A percentile compares a stretch with the other conserved stretches of the same genome.
phyloP scores from a whole-genome alignment of 257 asterid genomes.

The Solanum sitiens region DNA sequence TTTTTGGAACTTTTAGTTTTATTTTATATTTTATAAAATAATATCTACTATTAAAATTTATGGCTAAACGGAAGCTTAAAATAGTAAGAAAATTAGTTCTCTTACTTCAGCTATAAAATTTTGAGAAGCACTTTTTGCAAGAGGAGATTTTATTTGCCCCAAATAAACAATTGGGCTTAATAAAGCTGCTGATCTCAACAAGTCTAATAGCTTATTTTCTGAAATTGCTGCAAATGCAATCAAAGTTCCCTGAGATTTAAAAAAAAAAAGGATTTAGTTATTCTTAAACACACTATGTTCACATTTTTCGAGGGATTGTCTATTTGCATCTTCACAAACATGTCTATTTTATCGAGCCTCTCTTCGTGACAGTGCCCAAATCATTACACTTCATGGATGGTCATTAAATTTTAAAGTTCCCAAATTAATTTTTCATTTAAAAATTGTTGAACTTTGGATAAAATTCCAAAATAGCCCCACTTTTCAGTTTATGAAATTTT shows the following conservation, averaged over 20 bases:
- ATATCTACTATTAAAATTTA: no score
- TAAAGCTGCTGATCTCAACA: conserved; percentile 50
- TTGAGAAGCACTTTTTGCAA: conserved; percentile 47
- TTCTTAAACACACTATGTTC: neutral
- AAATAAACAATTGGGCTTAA: conserved; percentile 71
- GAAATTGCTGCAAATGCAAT: conserved; percentile 67
- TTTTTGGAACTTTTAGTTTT: neutral
- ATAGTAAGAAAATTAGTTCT: no score
- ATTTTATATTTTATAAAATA: no score
- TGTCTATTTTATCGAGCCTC: neutral
- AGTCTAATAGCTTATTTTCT: conserved; percentile 18
- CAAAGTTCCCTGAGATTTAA: conserved; percentile 47
- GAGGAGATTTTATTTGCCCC: conserved; percentile 47
- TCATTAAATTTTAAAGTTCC: neutral
- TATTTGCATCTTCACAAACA: neutral
- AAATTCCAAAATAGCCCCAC: neutral
- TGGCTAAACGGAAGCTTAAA: no score
- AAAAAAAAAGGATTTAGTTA: neutral
- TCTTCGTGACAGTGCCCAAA: neutral
- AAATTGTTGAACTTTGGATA: neutral
- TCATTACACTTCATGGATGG: neutral
- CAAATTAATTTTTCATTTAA: no score
- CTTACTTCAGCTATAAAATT: conserved; percentile 49
- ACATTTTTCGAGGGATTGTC: neutral
- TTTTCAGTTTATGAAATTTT: neutral